Base-by-base conservation (phyloP, 257 asterid species). In the Jacaranda copaia region DNA sequence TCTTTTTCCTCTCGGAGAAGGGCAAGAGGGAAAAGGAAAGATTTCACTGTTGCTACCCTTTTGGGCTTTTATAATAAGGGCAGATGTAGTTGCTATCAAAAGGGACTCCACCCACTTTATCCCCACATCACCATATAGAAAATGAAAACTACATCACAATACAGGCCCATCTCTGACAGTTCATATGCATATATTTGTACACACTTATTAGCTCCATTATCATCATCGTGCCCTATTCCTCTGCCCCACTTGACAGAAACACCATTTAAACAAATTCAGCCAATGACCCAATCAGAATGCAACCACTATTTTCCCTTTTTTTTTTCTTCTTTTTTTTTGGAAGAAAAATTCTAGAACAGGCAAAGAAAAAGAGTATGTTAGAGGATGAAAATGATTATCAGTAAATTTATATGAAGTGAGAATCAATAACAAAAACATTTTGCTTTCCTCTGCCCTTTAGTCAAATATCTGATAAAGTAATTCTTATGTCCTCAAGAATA, bases 231-330 rank as follows among this genome's bases (percentile, higher is more conserved):
- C 70, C 70, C 66, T 73, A 49, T 40, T 38, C 42, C 79, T 77
- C 84, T 78, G 73, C 83, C 82, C 85, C 86, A 86, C 84, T 75
- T 79, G 87, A 81, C 63, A 69, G 81, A 68, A 48, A 51, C 82
- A 81, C 52, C 66, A 79, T 75, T 60, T 81, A 77, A 79, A 75
- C 85, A 77, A 75, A 66, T 78, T 74, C 87, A 83, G 63, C 82
- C 79, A 75, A 65, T 69, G 73, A 78, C 77, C 80, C 81, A 80
- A 67, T 75, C 84, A 61, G 70, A 46, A 68, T 77, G 56, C 59
- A 79, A 67, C 70, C 80, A 78, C 77, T 74, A 49, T 55, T 68
- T 48, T 66, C 52, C 77, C 66, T 68, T 70, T 18, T 60, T 38
- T 52, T 78, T 39, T 59, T 67, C 75, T 73, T 68, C 64, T 18